A percentile compares a stretch with the other conserved stretches of the same genome.
phyloP scores from a whole-genome alignment of 805 yeast genomes.

The Ogataea henricii region DNA sequence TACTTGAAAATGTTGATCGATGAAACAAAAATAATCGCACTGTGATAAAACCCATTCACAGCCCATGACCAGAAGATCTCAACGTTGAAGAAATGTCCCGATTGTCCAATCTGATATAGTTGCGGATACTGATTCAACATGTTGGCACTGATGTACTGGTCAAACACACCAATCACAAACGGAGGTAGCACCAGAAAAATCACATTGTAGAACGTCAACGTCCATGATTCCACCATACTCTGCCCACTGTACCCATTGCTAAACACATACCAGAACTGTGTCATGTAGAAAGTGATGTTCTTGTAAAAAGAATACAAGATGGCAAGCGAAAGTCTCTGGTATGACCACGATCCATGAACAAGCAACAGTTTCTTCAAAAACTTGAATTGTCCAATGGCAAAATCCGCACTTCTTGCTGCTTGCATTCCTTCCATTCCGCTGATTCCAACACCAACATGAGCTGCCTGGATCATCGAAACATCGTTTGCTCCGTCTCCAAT shows the following conservation, averaged over 20 bases:
- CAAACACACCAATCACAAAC: slow-evolving; percentile 93
- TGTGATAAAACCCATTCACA: slow-evolving; percentile 90
- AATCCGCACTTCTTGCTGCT: slow-evolving; percentile 97
- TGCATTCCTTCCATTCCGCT: slow-evolving; percentile 99
- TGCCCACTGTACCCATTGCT: slow-evolving; percentile 93
- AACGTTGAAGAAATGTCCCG: slow-evolving; percentile 85
- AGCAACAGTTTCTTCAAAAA: slow-evolving; percentile 78
- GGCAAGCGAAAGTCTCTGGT: slow-evolving; percentile 90
- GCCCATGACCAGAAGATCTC: slow-evolving; percentile 98
- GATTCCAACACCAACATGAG: slow-evolving; percentile 98
- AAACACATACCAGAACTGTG: slow-evolving; percentile 98
- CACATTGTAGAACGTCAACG: slow-evolving; percentile 92
- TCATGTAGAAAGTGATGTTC: slow-evolving; percentile 93
- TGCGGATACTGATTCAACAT: slow-evolving; percentile 90
- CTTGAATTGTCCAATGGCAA: slow-evolving; percentile 94
- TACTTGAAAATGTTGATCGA: slow-evolving; percentile 65
- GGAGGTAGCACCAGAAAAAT: slow-evolving; percentile 95
- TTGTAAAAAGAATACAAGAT: slow-evolving; percentile 94
- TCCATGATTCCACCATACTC: slow-evolving; percentile 96
- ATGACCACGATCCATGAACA: slow-evolving; percentile 98
- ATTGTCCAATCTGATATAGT: slow-evolving; percentile 86
- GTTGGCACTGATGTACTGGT: slow-evolving; percentile 91
- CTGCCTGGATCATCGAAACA: slow-evolving; percentile 98
- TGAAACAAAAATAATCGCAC: slow-evolving; percentile 79
- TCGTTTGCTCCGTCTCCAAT: slow-evolving; percentile 99